Evolutionary conservation across 805 yeast species (phyloP).

Genomic region (Nematodospora valgi): DNA sequence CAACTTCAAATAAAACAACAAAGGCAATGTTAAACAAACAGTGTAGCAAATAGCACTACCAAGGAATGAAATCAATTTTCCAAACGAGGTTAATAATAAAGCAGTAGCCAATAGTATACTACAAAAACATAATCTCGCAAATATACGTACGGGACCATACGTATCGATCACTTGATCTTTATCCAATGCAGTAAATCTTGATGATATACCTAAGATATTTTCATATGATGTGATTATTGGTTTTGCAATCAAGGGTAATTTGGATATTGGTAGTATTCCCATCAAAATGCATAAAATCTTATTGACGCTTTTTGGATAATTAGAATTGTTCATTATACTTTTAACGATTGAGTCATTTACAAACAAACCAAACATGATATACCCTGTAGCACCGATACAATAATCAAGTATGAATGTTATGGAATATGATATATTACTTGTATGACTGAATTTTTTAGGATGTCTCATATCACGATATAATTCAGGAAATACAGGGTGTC

Average conservation of each 20-base stretch:
- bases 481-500: slow-evolving; percentile 78
- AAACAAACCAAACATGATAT: slow-evolving; percentile 72
- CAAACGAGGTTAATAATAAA: slow-evolving; percentile 34
- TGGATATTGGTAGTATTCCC: slow-evolving; percentile 39
- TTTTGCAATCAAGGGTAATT: slow-evolving; percentile 35
- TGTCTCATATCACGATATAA: slow-evolving; percentile 68
- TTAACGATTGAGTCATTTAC: slow-evolving; percentile 76
- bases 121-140: slow-evolving; percentile 21
- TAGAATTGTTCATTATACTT: slow-evolving; percentile 60
- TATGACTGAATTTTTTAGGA: slow-evolving; percentile 53
- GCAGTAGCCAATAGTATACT: slow-evolving; percentile 21
- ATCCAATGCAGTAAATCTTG: slow-evolving; percentile 6
- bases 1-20: slow-evolving; percentile 29
- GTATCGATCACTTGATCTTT: slow-evolving; percentile 1
- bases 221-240: slow-evolving; percentile 41
- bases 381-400: slow-evolving; percentile 62
- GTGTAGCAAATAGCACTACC: slow-evolving; percentile 42
- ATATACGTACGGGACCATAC: slow-evolving; percentile 3
- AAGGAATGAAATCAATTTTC: slow-evolving; percentile 37
- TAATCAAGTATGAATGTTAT: slow-evolving; percentile 59
- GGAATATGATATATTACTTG: slow-evolving; percentile 54
- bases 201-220: slow-evolving; percentile 16
- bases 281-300: slow-evolving; percentile 28
- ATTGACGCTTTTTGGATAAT: slow-evolving; percentile 61
- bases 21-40: slow-evolving; percentile 38